These are phyloP conservation scores for Microbotryum saponariae DNA, from an alignment of 1,284 basidiomycete genomes.

Conservation along the genomic window DNA sequence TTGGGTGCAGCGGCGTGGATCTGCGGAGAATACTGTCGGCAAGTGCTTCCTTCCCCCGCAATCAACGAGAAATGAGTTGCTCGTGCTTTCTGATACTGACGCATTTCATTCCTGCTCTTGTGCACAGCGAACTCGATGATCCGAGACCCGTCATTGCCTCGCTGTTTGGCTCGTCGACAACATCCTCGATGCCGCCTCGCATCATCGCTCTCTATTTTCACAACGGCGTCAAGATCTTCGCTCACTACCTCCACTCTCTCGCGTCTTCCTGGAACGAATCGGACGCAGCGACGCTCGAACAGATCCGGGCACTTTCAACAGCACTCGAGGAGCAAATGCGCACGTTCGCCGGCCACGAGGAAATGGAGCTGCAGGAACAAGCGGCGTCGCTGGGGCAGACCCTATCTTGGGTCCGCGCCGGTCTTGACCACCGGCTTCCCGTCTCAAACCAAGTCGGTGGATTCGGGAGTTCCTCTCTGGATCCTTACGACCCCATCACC, in stretches of 20 bases:
- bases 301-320: slow-evolving; percentile 24
- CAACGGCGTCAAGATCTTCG: slow-evolving; percentile 77
- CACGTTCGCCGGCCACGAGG: slow-evolving; percentile 30
- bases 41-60: slow-evolving; percentile 33
- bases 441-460: neutral
- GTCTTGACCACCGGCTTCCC: slow-evolving; percentile 22
- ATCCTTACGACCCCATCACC: slow-evolving; percentile 4
- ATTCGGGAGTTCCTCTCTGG: neutral
- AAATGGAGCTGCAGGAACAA: slow-evolving; percentile 86
- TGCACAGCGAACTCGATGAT: slow-evolving; percentile 36
- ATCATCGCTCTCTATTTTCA: slow-evolving; percentile 71
- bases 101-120: neutral
- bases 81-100: neutral
- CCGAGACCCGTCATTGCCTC: slow-evolving; percentile 41
- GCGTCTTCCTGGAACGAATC: slow-evolving; percentile 68
- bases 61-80: neutral
- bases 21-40: slow-evolving; percentile 85
- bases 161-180: slow-evolving; percentile 54
- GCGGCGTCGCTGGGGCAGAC: slow-evolving; percentile 19
- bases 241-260: slow-evolving; percentile 66
- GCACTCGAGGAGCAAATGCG: slow-evolving; percentile 28
- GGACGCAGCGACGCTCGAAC: slow-evolving; percentile 38
- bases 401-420: slow-evolving; percentile 17
- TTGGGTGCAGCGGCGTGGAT: slow-evolving; percentile 91
- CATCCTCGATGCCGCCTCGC: slow-evolving; percentile 52